phyloP scores from a whole-genome alignment of 305 asterid genomes.

The Fraxinus xanthoxyloides region DNA sequence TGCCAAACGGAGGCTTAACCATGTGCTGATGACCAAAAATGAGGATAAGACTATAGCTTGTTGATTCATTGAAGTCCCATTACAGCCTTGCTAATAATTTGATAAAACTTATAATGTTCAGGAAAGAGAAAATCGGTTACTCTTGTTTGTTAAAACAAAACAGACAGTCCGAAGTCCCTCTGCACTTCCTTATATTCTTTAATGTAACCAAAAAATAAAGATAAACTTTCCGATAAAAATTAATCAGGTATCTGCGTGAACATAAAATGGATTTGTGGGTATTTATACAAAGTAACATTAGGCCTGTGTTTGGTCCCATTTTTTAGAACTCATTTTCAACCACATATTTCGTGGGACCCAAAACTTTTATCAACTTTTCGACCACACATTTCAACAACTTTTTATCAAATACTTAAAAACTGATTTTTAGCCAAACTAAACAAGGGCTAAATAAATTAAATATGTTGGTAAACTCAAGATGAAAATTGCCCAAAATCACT shows the following conservation, averaged over 20 bases:
- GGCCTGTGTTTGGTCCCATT: background rate
- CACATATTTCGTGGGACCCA: background rate
- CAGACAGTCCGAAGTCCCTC: background rate
- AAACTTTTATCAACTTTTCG: background rate
- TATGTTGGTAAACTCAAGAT: background rate
- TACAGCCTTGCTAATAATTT: background rate
- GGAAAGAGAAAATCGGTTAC: background rate
- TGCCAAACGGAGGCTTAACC: background rate
- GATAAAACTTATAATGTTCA: background rate
- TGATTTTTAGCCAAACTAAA: background rate
- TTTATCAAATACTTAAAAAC: background rate
- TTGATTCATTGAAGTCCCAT: background rate
- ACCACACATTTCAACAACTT: background rate
- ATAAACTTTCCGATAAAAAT: slow-evolving; percentile 12
- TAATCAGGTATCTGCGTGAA: background rate
- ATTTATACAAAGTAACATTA: background rate
- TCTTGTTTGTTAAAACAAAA: slow-evolving; percentile 1
- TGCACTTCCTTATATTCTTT: background rate
- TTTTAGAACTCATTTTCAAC: background rate
- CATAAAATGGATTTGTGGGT: background rate
- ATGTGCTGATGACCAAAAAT: background rate
- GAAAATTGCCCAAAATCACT: background rate
- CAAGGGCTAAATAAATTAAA: background rate
- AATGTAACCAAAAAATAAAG: background rate
- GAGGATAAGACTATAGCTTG: background rate